phyloP scores from a whole-genome alignment of 805 yeast species.

The Ogataea pignaliae region DNA sequence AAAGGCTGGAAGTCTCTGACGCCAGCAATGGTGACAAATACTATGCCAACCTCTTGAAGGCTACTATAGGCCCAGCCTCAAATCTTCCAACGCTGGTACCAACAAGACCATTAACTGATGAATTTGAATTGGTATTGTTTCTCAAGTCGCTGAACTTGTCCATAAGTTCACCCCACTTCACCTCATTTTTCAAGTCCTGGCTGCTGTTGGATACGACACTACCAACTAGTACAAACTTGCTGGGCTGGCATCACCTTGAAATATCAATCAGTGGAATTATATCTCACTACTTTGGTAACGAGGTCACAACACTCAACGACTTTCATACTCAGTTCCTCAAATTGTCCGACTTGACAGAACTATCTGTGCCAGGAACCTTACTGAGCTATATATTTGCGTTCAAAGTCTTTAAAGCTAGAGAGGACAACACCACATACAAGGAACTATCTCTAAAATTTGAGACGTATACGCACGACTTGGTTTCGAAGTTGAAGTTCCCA shows the following conservation, averaged over 20 bases:
- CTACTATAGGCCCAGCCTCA: background rate
- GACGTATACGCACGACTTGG: conserved; percentile 2
- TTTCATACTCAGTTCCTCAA: conserved; percentile 3
- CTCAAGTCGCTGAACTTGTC: conserved; percentile 5
- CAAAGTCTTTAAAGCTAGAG: conserved; percentile 6
- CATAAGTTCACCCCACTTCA: conserved; percentile 4
- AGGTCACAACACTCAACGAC: conserved; percentile 4
- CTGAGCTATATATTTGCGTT: conserved; percentile 17
- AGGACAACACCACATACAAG: background rate
- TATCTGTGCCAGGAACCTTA: conserved; percentile 5
- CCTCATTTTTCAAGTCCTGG: conserved; percentile 10
- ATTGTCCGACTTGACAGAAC: conserved; percentile 2
- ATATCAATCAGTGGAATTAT: conserved; percentile 5
- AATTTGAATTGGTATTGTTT: conserved; percentile 6
- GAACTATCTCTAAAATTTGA: background rate
- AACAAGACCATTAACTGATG: background rate
- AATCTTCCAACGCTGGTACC: background rate
- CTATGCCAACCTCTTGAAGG: background rate
- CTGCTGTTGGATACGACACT: conserved; percentile 7
- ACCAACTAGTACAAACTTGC: conserved; percentile 20
- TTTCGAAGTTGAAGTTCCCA: conserved; percentile 37
- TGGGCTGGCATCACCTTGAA: conserved; percentile 21
- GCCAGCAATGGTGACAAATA: background rate
- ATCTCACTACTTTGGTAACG: background rate
- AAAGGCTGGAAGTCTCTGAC: background rate